Base-by-base conservation (phyloP, 2,329 filamentous ascomycete species). In the Ophiostoma sp. region DNA sequence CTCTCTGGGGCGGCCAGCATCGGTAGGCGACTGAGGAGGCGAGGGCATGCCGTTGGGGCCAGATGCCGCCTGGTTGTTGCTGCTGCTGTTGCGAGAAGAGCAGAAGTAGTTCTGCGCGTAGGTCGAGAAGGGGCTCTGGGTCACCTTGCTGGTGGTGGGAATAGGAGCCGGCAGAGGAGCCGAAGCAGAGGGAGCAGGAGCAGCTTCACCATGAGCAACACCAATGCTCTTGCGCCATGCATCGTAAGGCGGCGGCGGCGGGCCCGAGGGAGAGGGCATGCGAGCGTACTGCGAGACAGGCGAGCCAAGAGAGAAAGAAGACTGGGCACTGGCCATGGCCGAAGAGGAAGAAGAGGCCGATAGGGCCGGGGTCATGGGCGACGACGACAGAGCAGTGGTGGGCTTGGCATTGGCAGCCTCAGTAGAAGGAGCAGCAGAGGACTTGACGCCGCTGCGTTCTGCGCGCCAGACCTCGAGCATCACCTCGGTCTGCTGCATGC, bases 401-500 rank as follows among this genome's bases (percentile, higher is more conserved):
- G n/a, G 6, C 63, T 57, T 25, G 17, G 57, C 55, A 48, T 19
- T 28, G 68, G 50, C 17, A 12, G 61, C 15, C n/a, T 45, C 61
- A 28, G 36, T 11, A 66, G 22, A 12, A 25, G 36, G 9, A 12
- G 36, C 36, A 59, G 61, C 33, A 15, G 61, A 22, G 9, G 22
- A 22, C 36, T 25, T 28, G n/a, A 15, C 22, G 28, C 36, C 57
- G 22, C 52, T 55, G 45, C 74, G 69, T 19, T 72, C 71, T 9
- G 75, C 68, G n/a, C 42, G 73, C 76, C 76, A 77, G 52, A 55
- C 57, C 31, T 73, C 39, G 33, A 77, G 72, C 71, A 77, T 76
- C 22, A 61, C 48, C 45, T 59, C 70, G 4, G 75, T 76, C 74
- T 77, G 76, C 63, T 73, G 52, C 76, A 77, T 77, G 70, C 73